phyloP scores from a whole-genome alignment of 139 green algal species.

The Picocystis salinarum region DNA sequence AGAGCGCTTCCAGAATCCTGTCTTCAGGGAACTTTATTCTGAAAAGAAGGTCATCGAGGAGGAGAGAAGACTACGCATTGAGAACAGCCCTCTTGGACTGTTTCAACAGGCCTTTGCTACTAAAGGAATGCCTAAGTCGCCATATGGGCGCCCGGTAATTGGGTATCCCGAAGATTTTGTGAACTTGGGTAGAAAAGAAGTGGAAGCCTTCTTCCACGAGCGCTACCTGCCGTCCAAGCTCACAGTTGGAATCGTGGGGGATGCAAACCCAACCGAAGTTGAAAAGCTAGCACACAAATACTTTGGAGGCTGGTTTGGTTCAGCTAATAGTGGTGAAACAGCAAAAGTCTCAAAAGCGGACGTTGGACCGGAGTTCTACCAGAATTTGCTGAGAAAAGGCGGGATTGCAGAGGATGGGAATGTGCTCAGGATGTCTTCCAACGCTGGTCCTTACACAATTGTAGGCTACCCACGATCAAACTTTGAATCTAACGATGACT shows the following conservation, averaged over 20 bases:
- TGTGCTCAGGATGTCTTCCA: too few species aligned
- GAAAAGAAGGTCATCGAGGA: conserved; percentile 64
- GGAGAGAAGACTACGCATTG: conserved; percentile 44
- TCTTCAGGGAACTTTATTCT: conserved; percentile 48
- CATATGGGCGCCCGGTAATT: conserved; percentile 59
- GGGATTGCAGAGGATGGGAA: too few species aligned
- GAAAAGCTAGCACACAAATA: neutral
- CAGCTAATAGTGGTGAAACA: too few species aligned
- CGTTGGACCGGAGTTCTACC: too few species aligned
- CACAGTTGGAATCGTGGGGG: conserved; percentile 29
- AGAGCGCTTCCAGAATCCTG: conserved; percentile 49
- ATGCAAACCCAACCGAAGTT: neutral
- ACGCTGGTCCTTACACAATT: too few species aligned
- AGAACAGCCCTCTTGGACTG: conserved; percentile 42
- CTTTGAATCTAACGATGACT: too few species aligned
- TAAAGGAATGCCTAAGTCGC: conserved; percentile 22
- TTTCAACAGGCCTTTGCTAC: conserved; percentile 21
- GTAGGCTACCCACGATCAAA: too few species aligned
- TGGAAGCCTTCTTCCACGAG: conserved; percentile 15
- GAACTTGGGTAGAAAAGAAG: conserved; percentile 35
- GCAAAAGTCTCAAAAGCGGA: too few species aligned
- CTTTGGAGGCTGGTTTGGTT: neutral
- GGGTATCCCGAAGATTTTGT: conserved; percentile 26
- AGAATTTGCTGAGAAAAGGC: too few species aligned
- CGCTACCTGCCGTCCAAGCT: conserved; percentile 42